Evolutionary conservation across 768 basidiomycete genomes (phyloP), one percentile per base, ranked within the genome.

Genomic region (Piloderma croceum): DNA sequence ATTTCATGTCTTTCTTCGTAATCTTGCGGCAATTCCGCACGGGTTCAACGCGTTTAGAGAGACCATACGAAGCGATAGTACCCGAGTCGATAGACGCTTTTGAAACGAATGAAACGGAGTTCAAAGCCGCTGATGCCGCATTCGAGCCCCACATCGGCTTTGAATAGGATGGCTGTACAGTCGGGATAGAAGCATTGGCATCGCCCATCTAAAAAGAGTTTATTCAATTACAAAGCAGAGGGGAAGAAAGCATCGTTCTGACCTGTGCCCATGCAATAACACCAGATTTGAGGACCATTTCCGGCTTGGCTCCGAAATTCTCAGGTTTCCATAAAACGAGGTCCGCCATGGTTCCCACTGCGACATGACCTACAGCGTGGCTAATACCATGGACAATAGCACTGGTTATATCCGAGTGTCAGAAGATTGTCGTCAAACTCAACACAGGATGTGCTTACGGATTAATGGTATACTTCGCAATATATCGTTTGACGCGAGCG

Each of bases 381-480:
- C 81, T 81, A 46, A 98, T 89, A 2, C 96, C 96, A 44, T 98
- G 93, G 0, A 90, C 82, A 46, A 99, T 85, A 1, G 96, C 96
- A 0, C 92, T 93, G 51, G 19, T 24, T 37, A 40, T 7, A 2
- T 7, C 32, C 21, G 44, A 18, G 11, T 33, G 27, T 27, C 21
- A 20, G 24, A 39, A 24, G 29, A 35, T 21, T 24, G 36, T 31
- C 34, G 47, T 37, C 22, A 34, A 39, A 24, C 23, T 31, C 20
- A 12, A 19, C 19, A 45, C 31, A 34, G 24, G 41, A 31, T 31
- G 37, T 6, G 71, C 90, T 51, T 50, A 94, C 90, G 94, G 92
- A 57, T 99, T 98, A 58, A 98, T 79, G 11, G 96, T 98, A 63
- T 97, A 98, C 59, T 98, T 99, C 12, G 93, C 76, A 19, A 97